Evolutionary conservation across 108 stramenopile species (phyloP), one percentile per base, ranked within the genome.

Genomic region (Cyclotella cryptica): DNA sequence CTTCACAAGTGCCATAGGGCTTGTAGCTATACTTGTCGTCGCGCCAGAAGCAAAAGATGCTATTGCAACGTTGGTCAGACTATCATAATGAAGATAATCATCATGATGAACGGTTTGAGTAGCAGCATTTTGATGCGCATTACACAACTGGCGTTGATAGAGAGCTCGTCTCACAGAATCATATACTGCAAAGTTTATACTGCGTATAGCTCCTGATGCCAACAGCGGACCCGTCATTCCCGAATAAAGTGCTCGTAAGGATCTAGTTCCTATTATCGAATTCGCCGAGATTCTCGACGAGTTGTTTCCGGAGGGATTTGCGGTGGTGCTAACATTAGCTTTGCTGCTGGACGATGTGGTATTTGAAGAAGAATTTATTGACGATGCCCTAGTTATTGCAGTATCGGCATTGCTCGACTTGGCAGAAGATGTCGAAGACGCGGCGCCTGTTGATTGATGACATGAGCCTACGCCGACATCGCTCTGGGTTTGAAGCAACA

Each of bases 141-240:
- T 61, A 88, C 63, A 66, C 35, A 72, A 13, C 49, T 74, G 67
- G 71, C 41, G 83, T 63, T 72, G 43, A 74, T 81, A 83, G 5
- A 94, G 76, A 8, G 84, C 52, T 51, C 90, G 54, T 61, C 93
- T 73, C 14, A 79, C 74, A 8, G 88, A 78, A 74, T 94, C 93
- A 68, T 92, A 94, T 14, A 84, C 69, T 13, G 89, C 81, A 79
- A 94, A 94, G 78, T 90, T 94, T 17, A 92, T 30, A 45, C 83
- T 83, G 66, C 88, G 88, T 10, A 94, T 79, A 35, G 89, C 22
- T 35, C 93, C 93, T 0, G 89, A 78, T 35, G 91, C 88, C 15
- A 92, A 13, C 3, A 94, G 61, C 12, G 93, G 93, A 1, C 82
- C 85, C 0, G 80, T 71, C 42, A 90, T 78, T 17, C 93, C 93